Evolutionary conservation across 352 stramenopile genomes (phyloP).

Genomic region (Phytopythium mirpurense): DNA sequence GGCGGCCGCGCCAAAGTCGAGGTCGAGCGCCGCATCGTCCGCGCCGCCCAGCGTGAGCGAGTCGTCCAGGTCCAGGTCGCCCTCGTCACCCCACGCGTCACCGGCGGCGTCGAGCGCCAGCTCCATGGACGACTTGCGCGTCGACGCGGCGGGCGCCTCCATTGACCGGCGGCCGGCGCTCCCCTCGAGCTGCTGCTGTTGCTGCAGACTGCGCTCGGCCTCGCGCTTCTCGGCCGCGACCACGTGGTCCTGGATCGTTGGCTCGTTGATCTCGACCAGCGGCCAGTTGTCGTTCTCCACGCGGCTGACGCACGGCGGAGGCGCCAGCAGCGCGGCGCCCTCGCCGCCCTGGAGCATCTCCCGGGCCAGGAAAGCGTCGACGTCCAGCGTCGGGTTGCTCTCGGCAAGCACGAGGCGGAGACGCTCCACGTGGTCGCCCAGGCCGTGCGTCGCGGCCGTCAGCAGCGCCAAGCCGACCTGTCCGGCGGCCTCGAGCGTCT

Average conservation of each 20-base stretch:
- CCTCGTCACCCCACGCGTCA: constrained; percentile 78
- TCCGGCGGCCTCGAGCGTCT: constrained; percentile 94
- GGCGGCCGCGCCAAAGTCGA: constrained; percentile 33
- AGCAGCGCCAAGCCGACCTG: constrained; percentile 96
- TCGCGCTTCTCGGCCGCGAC: constrained; percentile 77
- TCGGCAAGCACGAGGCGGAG: constrained; percentile 91
- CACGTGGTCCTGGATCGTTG: constrained; percentile 80
- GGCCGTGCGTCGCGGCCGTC: constrained; percentile 93
- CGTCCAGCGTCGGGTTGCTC: constrained; percentile 76
- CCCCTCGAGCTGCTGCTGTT: constrained; percentile 43
- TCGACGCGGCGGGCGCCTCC: constrained; percentile 17
- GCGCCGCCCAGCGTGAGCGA: constrained; percentile 45
- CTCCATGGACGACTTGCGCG: constrained; percentile 69
- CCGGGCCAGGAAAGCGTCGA: constrained; percentile 53
- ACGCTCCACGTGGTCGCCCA: constrained; percentile 93
- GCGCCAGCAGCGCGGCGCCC: constrained; percentile 87
- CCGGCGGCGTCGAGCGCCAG: constrained; percentile 64
- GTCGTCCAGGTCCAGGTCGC: constrained; percentile 84
- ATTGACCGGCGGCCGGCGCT: constrained; percentile 15
- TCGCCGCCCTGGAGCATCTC: constrained; percentile 63
- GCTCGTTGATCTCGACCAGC: constrained; percentile 93
- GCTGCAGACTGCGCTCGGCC: constrained; percentile 62
- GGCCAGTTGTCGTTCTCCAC: constrained; percentile 97
- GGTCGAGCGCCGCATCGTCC: constrained; percentile 40
- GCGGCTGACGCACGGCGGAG: constrained; percentile 90